Evolutionary conservation across 495 filamentous ascomycete species (phyloP).

Genomic region (Lasiosphaeria ovina): DNA sequence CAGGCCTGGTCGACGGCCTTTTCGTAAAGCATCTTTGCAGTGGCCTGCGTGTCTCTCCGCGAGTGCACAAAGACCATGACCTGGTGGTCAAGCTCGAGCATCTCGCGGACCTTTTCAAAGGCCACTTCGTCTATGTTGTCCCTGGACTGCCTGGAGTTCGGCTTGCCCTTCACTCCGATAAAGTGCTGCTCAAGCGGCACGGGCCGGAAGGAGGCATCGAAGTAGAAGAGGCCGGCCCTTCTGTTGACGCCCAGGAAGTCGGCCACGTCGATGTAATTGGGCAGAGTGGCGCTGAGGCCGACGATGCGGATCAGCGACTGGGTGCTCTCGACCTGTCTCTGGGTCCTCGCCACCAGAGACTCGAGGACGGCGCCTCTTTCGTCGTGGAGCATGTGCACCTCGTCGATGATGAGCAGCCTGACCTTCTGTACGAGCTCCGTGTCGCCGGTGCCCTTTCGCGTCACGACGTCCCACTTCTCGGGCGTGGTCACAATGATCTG

Average conservation of each 20-base stretch:
- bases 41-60: slow-evolving; percentile 86
- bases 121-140: slow-evolving; percentile 84
- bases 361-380: slow-evolving; percentile 95
- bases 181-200: slow-evolving; percentile 98
- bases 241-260: slow-evolving; percentile 96
- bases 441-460: slow-evolving; percentile 92
- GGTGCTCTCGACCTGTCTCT: slow-evolving; percentile 95
- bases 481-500: slow-evolving; percentile 99
- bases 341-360: slow-evolving; percentile 88
- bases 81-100: slow-evolving; percentile 85
- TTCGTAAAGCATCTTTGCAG: slow-evolving; percentile 80
- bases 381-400: slow-evolving; percentile 99
- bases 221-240: slow-evolving; percentile 91
- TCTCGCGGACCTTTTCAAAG: slow-evolving; percentile 93
- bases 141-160: slow-evolving; percentile 69
- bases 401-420: slow-evolving; percentile 92
- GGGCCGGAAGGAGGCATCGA: slow-evolving; percentile 91
- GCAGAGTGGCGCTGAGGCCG: slow-evolving; percentile 90
- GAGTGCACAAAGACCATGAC: slow-evolving; percentile 99
- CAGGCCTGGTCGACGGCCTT: slow-evolving; percentile 79
- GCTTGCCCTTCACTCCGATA: slow-evolving; percentile 90
- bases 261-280: slow-evolving; percentile 94
- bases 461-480: slow-evolving; percentile 99
- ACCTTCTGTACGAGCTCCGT: slow-evolving; percentile 98
- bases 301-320: slow-evolving; percentile 96